Evolutionary conservation across 805 yeast species (phyloP).

Genomic region (Ogataea parapolymorpha): DNA sequence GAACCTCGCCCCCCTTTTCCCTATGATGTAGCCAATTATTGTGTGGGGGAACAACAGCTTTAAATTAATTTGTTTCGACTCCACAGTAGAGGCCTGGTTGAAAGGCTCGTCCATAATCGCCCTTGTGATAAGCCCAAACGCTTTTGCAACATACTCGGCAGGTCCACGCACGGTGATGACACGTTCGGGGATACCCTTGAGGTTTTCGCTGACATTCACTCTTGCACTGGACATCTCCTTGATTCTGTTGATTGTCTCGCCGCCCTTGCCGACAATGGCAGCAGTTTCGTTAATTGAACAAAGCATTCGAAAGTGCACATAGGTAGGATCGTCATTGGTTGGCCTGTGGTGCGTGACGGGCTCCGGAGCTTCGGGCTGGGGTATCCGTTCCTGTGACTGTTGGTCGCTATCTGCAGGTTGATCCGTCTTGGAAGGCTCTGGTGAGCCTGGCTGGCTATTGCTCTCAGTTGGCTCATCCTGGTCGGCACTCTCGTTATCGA

Average conservation of each 20-base stretch:
- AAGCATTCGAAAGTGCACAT: slow-evolving; percentile 68
- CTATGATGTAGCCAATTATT: slow-evolving; percentile 76
- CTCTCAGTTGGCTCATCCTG: slow-evolving; percentile 34
- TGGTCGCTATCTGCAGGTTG: neutral
- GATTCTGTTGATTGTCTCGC: slow-evolving; percentile 65
- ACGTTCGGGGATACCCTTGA: slow-evolving; percentile 69
- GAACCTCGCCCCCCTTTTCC: slow-evolving; percentile 69
- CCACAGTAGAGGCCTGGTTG: slow-evolving; percentile 55
- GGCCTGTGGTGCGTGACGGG: slow-evolving; percentile 14
- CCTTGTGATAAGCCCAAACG: slow-evolving; percentile 71
- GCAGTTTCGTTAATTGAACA: slow-evolving; percentile 77
- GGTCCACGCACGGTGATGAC: slow-evolving; percentile 72
- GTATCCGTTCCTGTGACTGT: slow-evolving; percentile 3
- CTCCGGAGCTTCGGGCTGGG: neutral
- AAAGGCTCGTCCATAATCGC: slow-evolving; percentile 65
- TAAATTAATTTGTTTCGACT: slow-evolving; percentile 53
- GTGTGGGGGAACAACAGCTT: slow-evolving; percentile 72
- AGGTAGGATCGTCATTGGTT: slow-evolving; percentile 50
- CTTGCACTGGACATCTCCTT: slow-evolving; percentile 62
- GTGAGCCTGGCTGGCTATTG: slow-evolving; percentile 41
- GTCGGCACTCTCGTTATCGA: slow-evolving; percentile 57
- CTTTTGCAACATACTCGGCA: slow-evolving; percentile 75
- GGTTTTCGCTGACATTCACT: slow-evolving; percentile 69
- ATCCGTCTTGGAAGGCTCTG: slow-evolving; percentile 26
- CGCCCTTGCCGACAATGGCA: slow-evolving; percentile 72